Base-by-base conservation (phyloP, 2,329 filamentous ascomycete genomes). In the Colletotrichum tropicale region DNA sequence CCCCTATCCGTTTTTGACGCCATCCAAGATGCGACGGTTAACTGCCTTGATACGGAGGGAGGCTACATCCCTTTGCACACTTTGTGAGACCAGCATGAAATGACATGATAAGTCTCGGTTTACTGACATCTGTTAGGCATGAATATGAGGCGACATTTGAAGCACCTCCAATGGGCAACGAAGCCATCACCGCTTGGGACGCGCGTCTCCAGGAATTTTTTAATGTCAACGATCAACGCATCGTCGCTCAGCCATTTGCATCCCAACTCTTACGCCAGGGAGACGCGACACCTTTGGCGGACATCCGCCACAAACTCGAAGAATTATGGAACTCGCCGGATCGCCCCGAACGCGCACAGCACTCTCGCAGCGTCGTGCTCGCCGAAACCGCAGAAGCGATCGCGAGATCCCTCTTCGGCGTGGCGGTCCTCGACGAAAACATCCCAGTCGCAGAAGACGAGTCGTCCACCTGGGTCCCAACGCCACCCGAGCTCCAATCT, bases 111-210 rank as follows among this genome's bases (percentile, higher is more conserved):
- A 21, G 15, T 56, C 26, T 6, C 21, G 8, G 18, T 16, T 21
- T 15, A 55, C 56, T 74, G 24, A 77, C 34, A 9, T 5, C 15
- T 6, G 16, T 15, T 36, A 77, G 76, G 66, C 76, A 76, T 58
- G 77, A 78, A 15, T 77, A 77, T 38, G 75, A 73, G 26, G 65
- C 66, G 12, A 62, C 68, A 10, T 77, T 78, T 28, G 77, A 78
- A 26, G 71, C 75, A 6, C 77, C 77, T 16, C 77, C 77, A 30
- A 34, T 77, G 32, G 43, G 34, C 6, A 36, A 66, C 6, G 65
- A 61, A 32, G 66, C 69, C 24, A 48, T 77, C 18, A 56, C 58
- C 21, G 66, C 65, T 4, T 78, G 77, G 77, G 77, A 78, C 58
- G 60, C 72, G 36, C 71, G 66, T 30, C 58, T 78, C 16, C 66